A percentile compares a stretch with the other conserved stretches of the same genome.
These are phyloP conservation scores for Periconia sp. DNA, from an alignment of 2,329 filamentous ascomycete species.

Conservation along the genomic window DNA sequence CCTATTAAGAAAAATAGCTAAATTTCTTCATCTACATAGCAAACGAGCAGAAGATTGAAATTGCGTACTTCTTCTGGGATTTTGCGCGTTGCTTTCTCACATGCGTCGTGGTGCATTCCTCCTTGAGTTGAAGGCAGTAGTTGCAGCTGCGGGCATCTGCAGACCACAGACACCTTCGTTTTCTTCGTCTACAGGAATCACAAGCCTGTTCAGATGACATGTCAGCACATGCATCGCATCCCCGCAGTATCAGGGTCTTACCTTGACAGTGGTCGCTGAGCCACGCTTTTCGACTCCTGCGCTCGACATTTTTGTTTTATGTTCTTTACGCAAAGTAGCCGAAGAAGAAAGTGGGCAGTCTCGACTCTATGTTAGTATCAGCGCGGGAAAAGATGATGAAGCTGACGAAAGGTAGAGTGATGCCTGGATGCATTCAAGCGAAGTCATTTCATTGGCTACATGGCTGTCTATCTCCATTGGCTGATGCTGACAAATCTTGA, in stretches of 20 bases:
- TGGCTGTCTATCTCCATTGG: neutral
- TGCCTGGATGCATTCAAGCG: neutral
- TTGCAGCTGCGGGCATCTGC: conserved; percentile 20
- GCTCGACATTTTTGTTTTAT: conserved; percentile 14
- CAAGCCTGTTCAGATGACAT: conserved; percentile 17
- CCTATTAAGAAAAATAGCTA: no score
- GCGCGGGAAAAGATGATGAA: neutral
- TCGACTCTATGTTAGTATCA: neutral
- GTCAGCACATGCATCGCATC: neutral
- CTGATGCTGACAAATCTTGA: neutral
- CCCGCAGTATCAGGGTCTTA: conserved; percentile 3
- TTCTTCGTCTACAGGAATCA: conserved; percentile 29
- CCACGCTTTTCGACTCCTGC: conserved; percentile 24
- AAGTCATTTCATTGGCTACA: neutral
- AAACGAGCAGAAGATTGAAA: neutral
- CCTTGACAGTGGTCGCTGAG: conserved; percentile 24
- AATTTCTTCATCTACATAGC: neutral
- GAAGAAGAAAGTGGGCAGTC: neutral
- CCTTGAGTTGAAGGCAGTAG: conserved; percentile 22
- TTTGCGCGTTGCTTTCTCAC: conserved; percentile 24
- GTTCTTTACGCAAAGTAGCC: no score
- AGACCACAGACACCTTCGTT: conserved; percentile 25
- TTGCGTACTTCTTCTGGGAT: conserved; percentile 22
- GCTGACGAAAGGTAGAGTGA: neutral
- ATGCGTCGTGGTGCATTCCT: conserved; percentile 27